Percentiles rank a stretch among this genome's conserved stretches.
Evolutionary conservation across 1,284 basidiomycete species (phyloP).

Genomic region (Pseudozyma pruni): DNA sequence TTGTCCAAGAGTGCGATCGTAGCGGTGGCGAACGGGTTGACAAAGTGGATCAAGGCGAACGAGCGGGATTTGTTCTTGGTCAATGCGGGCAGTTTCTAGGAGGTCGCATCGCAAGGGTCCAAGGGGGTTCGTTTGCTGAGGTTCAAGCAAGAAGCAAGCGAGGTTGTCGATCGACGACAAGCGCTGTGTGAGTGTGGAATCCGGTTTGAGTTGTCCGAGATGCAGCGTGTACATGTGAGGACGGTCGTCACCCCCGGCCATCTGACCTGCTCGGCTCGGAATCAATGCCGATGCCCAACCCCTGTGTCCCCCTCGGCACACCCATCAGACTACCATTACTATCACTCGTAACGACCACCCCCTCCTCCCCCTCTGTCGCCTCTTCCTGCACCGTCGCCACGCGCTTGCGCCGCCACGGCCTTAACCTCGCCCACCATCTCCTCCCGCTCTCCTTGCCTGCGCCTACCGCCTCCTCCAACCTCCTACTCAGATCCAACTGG

Average conservation of each 20-base stretch:
- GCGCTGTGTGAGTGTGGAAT: too few relatives aligned
- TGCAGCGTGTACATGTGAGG: too few relatives aligned
- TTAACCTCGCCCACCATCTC: constrained; percentile 19
- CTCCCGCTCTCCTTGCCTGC: constrained; percentile 1
- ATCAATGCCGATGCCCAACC: constrained; percentile 1
- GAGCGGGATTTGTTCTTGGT: constrained; percentile 78
- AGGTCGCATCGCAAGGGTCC: too few relatives aligned
- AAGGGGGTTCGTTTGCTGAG: too few relatives aligned
- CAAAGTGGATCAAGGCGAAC: constrained; percentile 88
- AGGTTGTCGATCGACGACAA: too few relatives aligned
- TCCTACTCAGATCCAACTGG: constrained; percentile 25
- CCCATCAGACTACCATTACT: constrained; percentile 39
- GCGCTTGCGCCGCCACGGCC: constrained; percentile 6
- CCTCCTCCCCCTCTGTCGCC: neutral
- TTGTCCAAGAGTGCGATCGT: constrained; percentile 86
- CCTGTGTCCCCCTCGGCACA: constrained; percentile 2
- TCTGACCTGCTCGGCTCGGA: neutral
- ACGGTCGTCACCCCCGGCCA: neutral
- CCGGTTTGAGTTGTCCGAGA: too few relatives aligned
- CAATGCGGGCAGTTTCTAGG: constrained; percentile 59
- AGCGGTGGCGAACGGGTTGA: constrained; percentile 85
- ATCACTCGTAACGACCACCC: constrained; percentile 19
- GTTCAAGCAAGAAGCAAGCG: too few relatives aligned
- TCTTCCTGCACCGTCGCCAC: neutral
- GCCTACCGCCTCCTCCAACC: constrained; percentile 28